Conservation (phyloP, 345 rosid species). For the Dipteronia dyeriana region DNA sequence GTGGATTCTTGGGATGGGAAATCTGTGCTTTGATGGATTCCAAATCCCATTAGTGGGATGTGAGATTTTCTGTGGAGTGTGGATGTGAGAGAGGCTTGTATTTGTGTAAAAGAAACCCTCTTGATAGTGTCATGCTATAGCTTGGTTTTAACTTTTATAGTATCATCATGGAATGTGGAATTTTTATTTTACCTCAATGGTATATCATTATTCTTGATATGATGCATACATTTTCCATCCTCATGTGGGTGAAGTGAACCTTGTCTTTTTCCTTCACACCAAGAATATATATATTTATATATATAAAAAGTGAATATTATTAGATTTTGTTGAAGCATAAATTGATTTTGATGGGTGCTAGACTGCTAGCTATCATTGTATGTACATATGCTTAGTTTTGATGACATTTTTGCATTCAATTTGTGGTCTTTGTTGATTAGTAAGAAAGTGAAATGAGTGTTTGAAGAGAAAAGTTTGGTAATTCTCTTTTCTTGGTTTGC, state of each 20-base stretch:
- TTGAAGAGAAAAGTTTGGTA: not conserved
- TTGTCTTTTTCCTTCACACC: not conserved
- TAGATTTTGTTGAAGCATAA: not conserved
- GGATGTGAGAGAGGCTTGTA: not conserved
- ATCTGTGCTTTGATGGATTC: slow-evolving; percentile 23
- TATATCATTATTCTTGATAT: not conserved
- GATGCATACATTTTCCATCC: not conserved
- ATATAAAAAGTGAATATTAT: not conserved
- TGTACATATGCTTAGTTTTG: not conserved
- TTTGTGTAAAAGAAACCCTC: not conserved
- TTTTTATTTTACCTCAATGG: not conserved
- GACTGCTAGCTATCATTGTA: not conserved
- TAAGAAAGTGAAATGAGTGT: not conserved
- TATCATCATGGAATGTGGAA: not conserved
- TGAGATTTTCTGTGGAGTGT: slow-evolving; percentile 8
- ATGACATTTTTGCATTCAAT: slow-evolving; percentile 2
- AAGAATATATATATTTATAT: not conserved
- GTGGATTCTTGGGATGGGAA: slow-evolving; percentile 19
- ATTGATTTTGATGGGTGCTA: slow-evolving; percentile 11
- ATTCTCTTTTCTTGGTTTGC: not conserved
- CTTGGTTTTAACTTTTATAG: not conserved
- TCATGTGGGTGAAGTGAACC: not conserved
- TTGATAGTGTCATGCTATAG: not conserved
- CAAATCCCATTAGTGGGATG: slow-evolving; percentile 20
- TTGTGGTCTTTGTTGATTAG: not conserved